These are phyloP conservation scores for Chrysopogon serrulatus DNA, from an alignment of 176 grass and related monocot species.

Conservation along the genomic window DNA sequence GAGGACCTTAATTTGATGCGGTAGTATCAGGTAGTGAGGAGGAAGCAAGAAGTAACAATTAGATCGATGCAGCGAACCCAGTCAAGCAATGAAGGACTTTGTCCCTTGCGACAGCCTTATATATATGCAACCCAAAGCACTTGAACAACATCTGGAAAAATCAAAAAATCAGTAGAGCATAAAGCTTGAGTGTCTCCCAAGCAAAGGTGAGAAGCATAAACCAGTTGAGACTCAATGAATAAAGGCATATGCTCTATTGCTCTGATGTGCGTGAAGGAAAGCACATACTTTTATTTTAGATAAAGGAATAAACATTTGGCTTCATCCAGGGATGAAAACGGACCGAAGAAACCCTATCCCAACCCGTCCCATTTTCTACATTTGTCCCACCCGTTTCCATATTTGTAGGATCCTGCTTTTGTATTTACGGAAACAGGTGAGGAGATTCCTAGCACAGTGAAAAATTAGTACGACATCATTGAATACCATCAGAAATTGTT, in stretches of 20 bases:
- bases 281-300: neutral
- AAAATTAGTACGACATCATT: too few relatives aligned
- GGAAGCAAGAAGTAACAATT: neutral
- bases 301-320: too few relatives aligned
- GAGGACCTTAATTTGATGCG: neutral
- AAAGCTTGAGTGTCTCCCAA: neutral
- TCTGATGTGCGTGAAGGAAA: neutral
- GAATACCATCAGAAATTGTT: too few relatives aligned
- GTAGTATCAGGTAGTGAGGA: neutral
- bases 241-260: neutral
- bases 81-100: neutral
- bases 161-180: neutral
- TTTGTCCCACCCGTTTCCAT: too few relatives aligned
- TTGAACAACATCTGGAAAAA: neutral
- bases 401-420: too few relatives aligned
- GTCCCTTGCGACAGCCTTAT: neutral
- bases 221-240: neutral
- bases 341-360: too few relatives aligned
- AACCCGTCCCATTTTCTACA: too few relatives aligned
- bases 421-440: too few relatives aligned
- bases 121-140: neutral
- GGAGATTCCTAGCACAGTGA: too few relatives aligned
- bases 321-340: too few relatives aligned
- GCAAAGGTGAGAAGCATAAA: neutral
- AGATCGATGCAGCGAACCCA: neutral